These are phyloP conservation scores for Phyllosticta paracitricarpa DNA, from an alignment of 2,329 filamentous ascomycete genomes.

Conservation along the genomic window DNA sequence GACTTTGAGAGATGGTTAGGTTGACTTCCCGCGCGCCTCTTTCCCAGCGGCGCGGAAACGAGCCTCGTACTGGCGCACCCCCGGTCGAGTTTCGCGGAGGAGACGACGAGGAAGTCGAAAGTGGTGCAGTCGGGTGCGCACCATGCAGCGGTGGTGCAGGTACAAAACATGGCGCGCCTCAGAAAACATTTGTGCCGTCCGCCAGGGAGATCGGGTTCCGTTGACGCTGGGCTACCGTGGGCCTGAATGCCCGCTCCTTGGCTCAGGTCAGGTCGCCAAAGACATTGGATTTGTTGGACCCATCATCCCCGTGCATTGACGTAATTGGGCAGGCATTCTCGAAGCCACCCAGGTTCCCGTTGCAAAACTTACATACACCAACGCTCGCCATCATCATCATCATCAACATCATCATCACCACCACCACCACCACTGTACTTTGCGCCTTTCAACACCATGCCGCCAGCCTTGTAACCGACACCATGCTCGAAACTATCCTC, in stretches of 20 bases:
- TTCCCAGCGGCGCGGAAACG: background rate
- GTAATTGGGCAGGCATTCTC: background rate
- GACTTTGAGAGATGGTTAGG: background rate
- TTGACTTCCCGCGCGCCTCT: background rate
- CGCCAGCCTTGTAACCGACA: background rate
- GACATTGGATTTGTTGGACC: background rate
- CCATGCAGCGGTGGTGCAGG: too few species aligned
- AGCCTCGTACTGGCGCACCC: background rate
- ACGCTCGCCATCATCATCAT: background rate
- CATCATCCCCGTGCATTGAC: background rate
- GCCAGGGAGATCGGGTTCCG: too few species aligned
- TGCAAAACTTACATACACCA: background rate
- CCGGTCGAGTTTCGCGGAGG: too few species aligned
- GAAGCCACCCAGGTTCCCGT: background rate
- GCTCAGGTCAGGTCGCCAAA: too few species aligned
- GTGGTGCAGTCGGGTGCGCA: too few species aligned
- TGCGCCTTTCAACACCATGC: background rate
- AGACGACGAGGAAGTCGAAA: too few species aligned
- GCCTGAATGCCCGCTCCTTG: too few species aligned
- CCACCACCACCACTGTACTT: background rate
- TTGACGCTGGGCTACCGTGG: too few species aligned
- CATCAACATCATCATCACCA: background rate
- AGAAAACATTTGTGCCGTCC: background rate
- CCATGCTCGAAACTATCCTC: slow-evolving; percentile 14
- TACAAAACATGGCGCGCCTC: background rate